Base-by-base conservation (phyloP, 768 basidiomycete genomes). In the Lactarius hengduanensis region DNA sequence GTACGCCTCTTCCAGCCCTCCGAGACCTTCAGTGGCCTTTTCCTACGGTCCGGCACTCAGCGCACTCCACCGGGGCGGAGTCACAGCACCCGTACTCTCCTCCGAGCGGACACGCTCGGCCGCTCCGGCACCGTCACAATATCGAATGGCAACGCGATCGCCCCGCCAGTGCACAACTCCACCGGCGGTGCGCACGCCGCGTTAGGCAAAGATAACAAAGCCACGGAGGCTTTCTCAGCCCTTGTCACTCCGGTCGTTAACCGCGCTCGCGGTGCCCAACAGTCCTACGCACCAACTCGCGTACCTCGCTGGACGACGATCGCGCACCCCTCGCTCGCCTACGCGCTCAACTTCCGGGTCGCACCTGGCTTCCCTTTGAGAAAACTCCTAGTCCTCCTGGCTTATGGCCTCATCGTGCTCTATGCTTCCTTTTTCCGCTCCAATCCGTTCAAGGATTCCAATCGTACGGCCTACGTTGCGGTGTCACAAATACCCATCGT, bases 401-500 rank as follows among this genome's bases (percentile, higher is more conserved):
- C 73, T 1, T 84, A 85, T 69, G 70, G 73, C 15, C 64, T 50
- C 2, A 56, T 77, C 28, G 67, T 83, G 34, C 64, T 76, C 20
- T 78, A 78, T 59, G 77, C 75, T 5, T 74, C 76, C 1, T 76
- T 83, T 40, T 72, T 74, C 65, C 30, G 59, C 32, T 76, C 76
- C 55, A 73, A 77, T 56, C 76, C 78, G 2, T 77, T 82, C 66
- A 65, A 69, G 3, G 73, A 79, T 57, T 68, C 75, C 10, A 3
- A 71, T 28, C 75, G 81, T 22, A 70, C 69, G 38, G 80, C 76
- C 22, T 72, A 71, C 41, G 73, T 83, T 5, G 77, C 77, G 18
- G 73, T 79, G 63, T 80, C 81, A 11, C 82, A 83, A 68, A 75
- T 84, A 26, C 83, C 83, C 5, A 68, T 80, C 32, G 75, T 82